Conservation (phyloP, 2,329 filamentous ascomycete species). For the Colletotrichum costaricense region DNA sequence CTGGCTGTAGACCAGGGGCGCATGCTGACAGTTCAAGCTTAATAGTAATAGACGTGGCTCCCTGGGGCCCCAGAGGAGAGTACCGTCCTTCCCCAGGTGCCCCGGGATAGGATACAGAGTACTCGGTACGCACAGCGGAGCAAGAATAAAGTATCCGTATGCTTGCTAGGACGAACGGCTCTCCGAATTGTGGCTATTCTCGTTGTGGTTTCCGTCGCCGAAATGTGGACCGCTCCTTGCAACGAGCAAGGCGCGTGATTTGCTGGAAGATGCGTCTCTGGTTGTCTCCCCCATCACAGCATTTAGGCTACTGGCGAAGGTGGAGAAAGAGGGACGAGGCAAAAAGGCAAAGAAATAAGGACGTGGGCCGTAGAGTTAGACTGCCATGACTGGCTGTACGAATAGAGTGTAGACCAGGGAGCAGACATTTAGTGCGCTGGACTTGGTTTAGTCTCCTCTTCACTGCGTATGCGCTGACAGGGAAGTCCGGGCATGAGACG, state of each 20-base stretch:
- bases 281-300: slow-evolving; percentile 10
- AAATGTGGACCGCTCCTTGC: slow-evolving; percentile 19
- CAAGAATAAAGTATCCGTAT: neutral
- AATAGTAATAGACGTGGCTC: slow-evolving; percentile 17
- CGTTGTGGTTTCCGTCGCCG: slow-evolving; percentile 13
- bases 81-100: slow-evolving; percentile 5
- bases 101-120: slow-evolving; percentile 4
- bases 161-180: neutral
- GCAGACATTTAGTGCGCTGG: neutral
- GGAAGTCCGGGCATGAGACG: neutral
- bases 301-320: slow-evolving; percentile 24
- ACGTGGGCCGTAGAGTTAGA: neutral
- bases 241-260: slow-evolving; percentile 16
- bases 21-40: slow-evolving; percentile 14
- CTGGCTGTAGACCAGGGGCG: neutral
- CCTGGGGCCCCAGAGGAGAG: slow-evolving; percentile 7
- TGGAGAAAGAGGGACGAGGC: slow-evolving; percentile 21
- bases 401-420: slow-evolving; percentile 14
- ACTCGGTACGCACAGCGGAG: neutral
- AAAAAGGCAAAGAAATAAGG: slow-evolving; percentile 18
- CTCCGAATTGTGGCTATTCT: slow-evolving; percentile 11
- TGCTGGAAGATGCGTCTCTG: slow-evolving; percentile 2
- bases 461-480: slow-evolving; percentile 9
- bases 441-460: slow-evolving; percentile 15
- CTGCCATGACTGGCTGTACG: no score